Conservation (phyloP, 805 yeast genomes). For the Candida fluviatilis region DNA sequence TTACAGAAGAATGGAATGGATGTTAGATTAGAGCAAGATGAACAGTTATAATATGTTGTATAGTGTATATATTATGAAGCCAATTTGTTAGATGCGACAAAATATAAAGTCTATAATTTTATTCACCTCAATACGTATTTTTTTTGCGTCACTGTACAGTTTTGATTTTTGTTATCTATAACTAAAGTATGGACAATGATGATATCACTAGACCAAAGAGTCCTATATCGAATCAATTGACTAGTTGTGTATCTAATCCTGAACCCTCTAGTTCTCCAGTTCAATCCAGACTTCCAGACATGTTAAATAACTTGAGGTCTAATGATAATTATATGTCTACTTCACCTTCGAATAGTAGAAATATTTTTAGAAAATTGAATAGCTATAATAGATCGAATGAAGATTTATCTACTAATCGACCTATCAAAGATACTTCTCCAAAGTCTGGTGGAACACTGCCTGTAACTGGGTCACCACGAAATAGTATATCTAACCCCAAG, state of each 20-base stretch:
- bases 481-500: conserved; percentile 2
- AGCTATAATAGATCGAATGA: conserved; percentile 5
- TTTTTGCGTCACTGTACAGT: not conserved
- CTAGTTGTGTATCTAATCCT: not conserved
- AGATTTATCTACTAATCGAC: not conserved
- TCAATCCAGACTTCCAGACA: conserved; percentile 19
- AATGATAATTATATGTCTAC: conserved; percentile 10
- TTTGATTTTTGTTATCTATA: not conserved
- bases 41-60: not conserved
- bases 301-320: conserved; percentile 19
- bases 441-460: not conserved
- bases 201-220: not conserved
- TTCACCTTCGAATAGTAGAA: conserved; percentile 3
- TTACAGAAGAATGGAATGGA: conserved; percentile 56
- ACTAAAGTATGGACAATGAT: not conserved
- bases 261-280: conserved; percentile 15
- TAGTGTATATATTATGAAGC: not conserved
- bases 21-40: conserved; percentile 60
- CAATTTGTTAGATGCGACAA: not conserved
- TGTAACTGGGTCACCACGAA: not conserved
- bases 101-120: no score
- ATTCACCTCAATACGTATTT: not conserved
- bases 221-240: no score
- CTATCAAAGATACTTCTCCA: not conserved
- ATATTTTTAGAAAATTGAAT: conserved; percentile 10